These are phyloP conservation scores for Biscutella laevigata DNA, from an alignment of 441 rosid species.

Conservation along the genomic window DNA sequence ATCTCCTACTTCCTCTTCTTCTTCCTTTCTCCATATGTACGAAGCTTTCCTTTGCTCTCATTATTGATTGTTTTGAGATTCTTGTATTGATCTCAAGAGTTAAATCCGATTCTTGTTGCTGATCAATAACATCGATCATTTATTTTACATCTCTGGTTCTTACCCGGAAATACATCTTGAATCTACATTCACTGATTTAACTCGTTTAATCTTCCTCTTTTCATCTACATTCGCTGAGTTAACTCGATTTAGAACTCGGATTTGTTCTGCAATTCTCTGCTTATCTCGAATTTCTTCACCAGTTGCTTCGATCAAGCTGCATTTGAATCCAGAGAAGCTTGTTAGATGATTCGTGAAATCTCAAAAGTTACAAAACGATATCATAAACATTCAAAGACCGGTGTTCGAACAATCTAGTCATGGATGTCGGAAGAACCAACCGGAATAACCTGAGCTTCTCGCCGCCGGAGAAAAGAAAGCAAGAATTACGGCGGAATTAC, in stretches of 20 bases:
- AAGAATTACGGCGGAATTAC: conserved; percentile 18
- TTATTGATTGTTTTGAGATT: no score
- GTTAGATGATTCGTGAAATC: conserved; percentile 32
- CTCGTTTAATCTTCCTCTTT: background rate
- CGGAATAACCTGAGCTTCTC: conserved; percentile 8
- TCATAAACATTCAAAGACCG: conserved; percentile 28
- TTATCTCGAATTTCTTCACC: background rate
- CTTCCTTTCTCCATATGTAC: no score
- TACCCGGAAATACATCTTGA: background rate
- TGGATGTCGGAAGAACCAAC: conserved; percentile 34
- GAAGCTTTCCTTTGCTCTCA: no score
- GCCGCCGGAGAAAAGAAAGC: conserved; percentile 7
- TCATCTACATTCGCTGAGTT: conserved; percentile 3
- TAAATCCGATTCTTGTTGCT: no score
- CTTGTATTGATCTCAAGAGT: no score
- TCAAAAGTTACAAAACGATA: conserved; percentile 16
- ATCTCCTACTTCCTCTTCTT: no score
- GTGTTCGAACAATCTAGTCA: conserved; percentile 22
- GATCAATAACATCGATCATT: background rate
- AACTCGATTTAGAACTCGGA: conserved; percentile 4
- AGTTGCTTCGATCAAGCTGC: conserved; percentile 7
- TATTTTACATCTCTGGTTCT: background rate
- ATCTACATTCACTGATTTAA: no score
- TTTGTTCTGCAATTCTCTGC: background rate
- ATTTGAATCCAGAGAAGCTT: conserved; percentile 8